Base-by-base conservation (phyloP, 2,329 filamentous ascomycete species). In the Sporothrix dimorphospora region DNA sequence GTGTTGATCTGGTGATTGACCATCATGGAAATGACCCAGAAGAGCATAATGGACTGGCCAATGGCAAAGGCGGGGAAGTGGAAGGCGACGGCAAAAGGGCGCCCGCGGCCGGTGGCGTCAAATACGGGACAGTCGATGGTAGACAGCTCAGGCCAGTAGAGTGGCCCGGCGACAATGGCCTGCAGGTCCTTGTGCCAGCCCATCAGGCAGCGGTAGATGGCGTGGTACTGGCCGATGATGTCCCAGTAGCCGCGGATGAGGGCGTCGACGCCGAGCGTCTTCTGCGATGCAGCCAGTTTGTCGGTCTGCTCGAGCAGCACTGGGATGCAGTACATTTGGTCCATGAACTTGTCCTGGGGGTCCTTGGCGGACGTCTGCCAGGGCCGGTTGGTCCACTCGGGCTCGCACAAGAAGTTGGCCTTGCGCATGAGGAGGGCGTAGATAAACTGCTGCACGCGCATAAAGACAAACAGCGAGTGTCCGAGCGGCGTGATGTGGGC, bases 21-120 rank as follows among this genome's bases (percentile, higher is more conserved):
- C 11, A 72, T 69, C 47, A 75, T 49, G 21, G 66, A 38, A 24
- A 73, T 70, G 45, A 75, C 45, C 76, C 76, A 78, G 65, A 73
- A 77, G 27, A 74, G 68, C 2, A 76, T 42, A 27, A 74, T 19
- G 27, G 70, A 63, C 71, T 76, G 76, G 63, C 72, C 76, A 8
- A 78, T 57, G 30, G 71, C 47, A 69, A 77, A 76, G 30, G 76
- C 73, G 0, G 75, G 74, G 69, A 78, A 78, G 47, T 73, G 74
- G 19, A 76, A 77, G 4, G 75, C 71, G 1, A 77, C 75, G 12
- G 75, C 71, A 61, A 76, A 77, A 11, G 76, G 73, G 9, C 71
- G 63, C 21, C 65, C 53, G 14, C 49, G 53, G 14, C 49, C 67
- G 7, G 27, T 51, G 66, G 8, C 21, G 45, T 71, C 65, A 12